Base-by-base conservation (phyloP, 805 yeast species). In the Yamadazyma endophytica region DNA sequence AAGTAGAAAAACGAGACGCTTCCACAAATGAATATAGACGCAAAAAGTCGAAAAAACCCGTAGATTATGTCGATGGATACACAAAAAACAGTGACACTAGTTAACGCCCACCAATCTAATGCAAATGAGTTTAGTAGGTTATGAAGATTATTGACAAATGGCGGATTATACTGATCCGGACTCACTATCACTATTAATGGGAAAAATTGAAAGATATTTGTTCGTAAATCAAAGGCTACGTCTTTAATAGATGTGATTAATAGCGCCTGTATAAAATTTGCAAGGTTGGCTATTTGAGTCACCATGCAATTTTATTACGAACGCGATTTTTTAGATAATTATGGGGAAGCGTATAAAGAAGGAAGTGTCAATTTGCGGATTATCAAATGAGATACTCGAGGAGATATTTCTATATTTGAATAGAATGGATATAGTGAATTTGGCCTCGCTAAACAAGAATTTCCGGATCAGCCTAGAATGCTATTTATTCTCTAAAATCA, bases 141-240 rank as follows among this genome's bases (percentile, higher is more conserved):
- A 13, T 28, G 31, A 17, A 31, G 26, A 19, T 31, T 31, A 11
- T 29, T 34, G 14, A 38, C 37, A 33, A 54, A 54, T 6, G 61
- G 61, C n/a, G 55, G 59, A 19, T 42, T 46, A 29, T 40, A 52
- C 11, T 38, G 33, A 13, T 49, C 52, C 8, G 58, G 58, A 28
- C 43, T 35, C 4, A 45, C 21, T 4, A 50, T 35, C 13, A 50
- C 30, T 6, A 42, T n/a, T 7, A 50, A 19, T 3, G 53, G 48
- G 13, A 44, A 44, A 5, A 21, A 25, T 5, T 28, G 13, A 14
- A 38, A 18, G 8, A 43, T 13, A 24, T 35, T 35, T 3, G 22
- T 11, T 3, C 6, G 9, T 17, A 35, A 24, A 24, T 35, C 39
- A 3, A 8, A 4, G 12, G 16, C 18, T 15, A 35, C 28, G 8